Conservation (phyloP, 2,329 filamentous ascomycete species). For the Fusarium verticillioides region DNA sequence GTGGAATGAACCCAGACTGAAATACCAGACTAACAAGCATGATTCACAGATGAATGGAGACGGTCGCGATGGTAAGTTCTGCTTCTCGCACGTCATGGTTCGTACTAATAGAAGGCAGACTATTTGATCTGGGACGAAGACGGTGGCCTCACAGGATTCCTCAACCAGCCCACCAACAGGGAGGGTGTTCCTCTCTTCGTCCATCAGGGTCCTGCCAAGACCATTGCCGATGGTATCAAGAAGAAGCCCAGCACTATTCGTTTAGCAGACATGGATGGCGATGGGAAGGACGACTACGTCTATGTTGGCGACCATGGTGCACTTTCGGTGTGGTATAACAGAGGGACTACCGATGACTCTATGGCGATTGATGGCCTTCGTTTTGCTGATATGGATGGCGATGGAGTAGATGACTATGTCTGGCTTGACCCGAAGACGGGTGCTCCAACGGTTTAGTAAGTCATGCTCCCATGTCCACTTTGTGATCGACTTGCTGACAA, state of each 20-base stretch:
- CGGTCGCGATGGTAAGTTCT: conserved; percentile 3
- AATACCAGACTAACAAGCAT: accelerated
- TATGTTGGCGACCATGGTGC: conserved; percentile 24
- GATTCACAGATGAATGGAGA: not conserved
- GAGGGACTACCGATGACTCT: not conserved
- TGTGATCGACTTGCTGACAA: accelerated
- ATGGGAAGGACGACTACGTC: conserved; percentile 33
- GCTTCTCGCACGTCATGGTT: accelerated
- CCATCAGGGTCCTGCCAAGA: not conserved
- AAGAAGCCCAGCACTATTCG: conserved; percentile 18
- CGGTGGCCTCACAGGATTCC: conserved; percentile 3
- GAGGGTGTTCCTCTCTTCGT: conserved; percentile 16
- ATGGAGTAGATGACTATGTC: conserved; percentile 16
- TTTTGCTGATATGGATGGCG: conserved; percentile 24
- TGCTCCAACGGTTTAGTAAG: conserved; percentile 6
- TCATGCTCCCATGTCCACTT: accelerated
- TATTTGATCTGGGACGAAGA: conserved; percentile 26
- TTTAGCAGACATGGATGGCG: conserved; percentile 37
- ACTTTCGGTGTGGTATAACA: conserved; percentile 42
- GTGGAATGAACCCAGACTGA: accelerated
- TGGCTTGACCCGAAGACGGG: conserved; percentile 12
- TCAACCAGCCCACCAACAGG: conserved; percentile 6
- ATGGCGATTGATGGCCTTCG: conserved; percentile 10
- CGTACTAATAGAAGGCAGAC: not conserved
- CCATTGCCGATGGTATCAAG: conserved; percentile 12